Conservation (phyloP, 306 rosid genomes). For the Gillenia trifoliata region DNA sequence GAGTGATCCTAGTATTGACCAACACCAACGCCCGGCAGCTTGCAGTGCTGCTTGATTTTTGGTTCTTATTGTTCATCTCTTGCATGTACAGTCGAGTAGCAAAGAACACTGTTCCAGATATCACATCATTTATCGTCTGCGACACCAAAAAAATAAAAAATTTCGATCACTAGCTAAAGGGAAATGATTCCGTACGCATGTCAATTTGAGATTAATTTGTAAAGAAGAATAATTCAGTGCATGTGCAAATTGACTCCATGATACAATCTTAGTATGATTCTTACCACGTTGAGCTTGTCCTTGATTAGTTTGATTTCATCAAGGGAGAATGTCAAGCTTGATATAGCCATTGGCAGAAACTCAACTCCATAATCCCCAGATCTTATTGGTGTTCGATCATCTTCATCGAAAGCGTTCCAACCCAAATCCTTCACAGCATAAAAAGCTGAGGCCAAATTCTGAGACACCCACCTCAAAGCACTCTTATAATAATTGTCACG, state of each 20-base stretch:
- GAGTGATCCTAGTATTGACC: conserved; percentile 47
- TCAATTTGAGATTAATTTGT: no score
- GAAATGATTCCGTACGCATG: no score
- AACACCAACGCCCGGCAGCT: conserved; percentile 47
- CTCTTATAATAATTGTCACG: background rate
- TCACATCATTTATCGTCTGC: conserved; percentile 54
- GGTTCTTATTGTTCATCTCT: background rate
- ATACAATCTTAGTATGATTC: no score
- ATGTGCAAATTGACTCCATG: no score
- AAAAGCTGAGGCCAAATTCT: background rate
- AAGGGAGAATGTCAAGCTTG: background rate
- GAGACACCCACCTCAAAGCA: background rate
- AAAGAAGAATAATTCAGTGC: no score
- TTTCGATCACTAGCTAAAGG: no score
- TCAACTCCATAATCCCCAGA: conserved; percentile 4
- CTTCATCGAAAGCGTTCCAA: background rate
- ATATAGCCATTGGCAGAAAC: background rate
- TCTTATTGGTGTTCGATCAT: conserved; percentile 6
- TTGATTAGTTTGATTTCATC: background rate
- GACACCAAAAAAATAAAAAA: background rate
- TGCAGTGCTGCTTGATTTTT: conserved; percentile 28
- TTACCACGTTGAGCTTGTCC: conserved; percentile 3
- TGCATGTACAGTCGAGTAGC: conserved; percentile 55
- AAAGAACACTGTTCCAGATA: conserved; percentile 37
- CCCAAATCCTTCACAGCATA: background rate